Percentiles rank a stretch among this genome's conserved stretches.
These are phyloP conservation scores for Peniophora sp. DNA, from an alignment of 1,284 basidiomycete species.

Conservation along the genomic window DNA sequence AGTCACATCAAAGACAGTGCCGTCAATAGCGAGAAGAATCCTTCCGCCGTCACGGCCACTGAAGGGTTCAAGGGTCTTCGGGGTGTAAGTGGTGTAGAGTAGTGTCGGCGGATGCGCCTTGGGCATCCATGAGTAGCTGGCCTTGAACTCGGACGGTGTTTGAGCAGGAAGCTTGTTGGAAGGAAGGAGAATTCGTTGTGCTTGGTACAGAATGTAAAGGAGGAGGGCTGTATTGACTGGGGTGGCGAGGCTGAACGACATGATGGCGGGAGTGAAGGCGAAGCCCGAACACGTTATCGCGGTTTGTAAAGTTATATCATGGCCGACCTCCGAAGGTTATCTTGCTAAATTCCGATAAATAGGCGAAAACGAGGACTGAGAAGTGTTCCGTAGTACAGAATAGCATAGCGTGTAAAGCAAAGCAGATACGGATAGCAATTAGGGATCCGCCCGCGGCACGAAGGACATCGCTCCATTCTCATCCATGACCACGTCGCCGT, in stretches of 20 bases:
- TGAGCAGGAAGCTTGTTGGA: slow-evolving; percentile 36
- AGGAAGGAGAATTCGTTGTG: slow-evolving; percentile 69
- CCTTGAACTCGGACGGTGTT: slow-evolving; percentile 64
- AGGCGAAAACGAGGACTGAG: too few species aligned
- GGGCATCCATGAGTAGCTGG: slow-evolving; percentile 83
- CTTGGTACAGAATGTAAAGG: slow-evolving; percentile 71
- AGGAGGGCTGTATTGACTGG: slow-evolving; percentile 72
- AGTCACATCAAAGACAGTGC: slow-evolving; percentile 89
- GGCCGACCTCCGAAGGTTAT: too few species aligned
- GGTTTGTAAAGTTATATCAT: too few species aligned
- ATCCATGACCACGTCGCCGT: too few species aligned
- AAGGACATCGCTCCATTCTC: too few species aligned
- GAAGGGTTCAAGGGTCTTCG: slow-evolving; percentile 63
- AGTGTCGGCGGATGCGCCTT: slow-evolving; percentile 70
- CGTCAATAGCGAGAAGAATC: slow-evolving; percentile 82
- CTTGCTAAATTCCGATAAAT: too few species aligned
- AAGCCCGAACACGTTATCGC: too few species aligned
- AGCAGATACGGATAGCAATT: too few species aligned
- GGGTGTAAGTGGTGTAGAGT: slow-evolving; percentile 70
- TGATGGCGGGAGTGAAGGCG: not conserved
- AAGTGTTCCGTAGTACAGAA: too few species aligned
- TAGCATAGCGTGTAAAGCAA: too few species aligned
- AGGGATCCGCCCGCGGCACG: too few species aligned
- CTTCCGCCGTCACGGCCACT: slow-evolving; percentile 61
- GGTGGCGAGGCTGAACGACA: slow-evolving; percentile 34